phyloP scores from a whole-genome alignment of 2,329 filamentous ascomycete genomes.

The Penicillium aurantiogriseum region DNA sequence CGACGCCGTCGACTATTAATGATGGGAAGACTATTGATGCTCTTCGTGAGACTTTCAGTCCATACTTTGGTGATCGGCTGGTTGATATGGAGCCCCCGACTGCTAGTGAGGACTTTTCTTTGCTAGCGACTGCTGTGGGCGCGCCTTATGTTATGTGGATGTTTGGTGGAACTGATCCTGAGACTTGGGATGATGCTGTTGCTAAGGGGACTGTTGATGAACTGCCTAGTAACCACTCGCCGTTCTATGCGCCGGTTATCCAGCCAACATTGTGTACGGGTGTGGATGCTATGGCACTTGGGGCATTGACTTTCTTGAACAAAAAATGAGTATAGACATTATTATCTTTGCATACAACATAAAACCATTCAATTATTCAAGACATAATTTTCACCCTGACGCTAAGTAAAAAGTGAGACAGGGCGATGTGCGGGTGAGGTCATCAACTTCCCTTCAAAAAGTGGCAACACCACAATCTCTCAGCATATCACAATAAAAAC shows the following conservation, averaged over 20 bases:
- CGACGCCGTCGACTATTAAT: conserved; percentile 54
- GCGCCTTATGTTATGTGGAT: conserved; percentile 55
- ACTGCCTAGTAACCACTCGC: conserved; percentile 59
- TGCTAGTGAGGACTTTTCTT: conserved; percentile 58
- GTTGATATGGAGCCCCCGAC: conserved; percentile 43
- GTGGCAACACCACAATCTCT: background rate
- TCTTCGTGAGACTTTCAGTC: conserved; percentile 46
- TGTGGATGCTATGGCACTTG: conserved; percentile 51
- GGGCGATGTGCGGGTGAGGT: conserved; percentile 1
- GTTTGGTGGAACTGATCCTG: conserved; percentile 54
- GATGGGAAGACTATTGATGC: conserved; percentile 45
- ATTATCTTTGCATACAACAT: too few species aligned
- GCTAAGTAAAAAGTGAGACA: background rate
- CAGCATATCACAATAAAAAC: background rate
- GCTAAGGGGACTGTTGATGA: conserved; percentile 47
- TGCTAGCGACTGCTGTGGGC: conserved; percentile 52
- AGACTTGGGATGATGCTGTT: conserved; percentile 51
- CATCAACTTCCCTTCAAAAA: background rate
- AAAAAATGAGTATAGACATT: background rate
- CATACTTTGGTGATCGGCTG: conserved; percentile 46
- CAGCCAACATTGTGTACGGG: conserved; percentile 55
- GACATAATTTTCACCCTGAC: background rate
- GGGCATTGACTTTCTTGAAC: conserved; percentile 45
- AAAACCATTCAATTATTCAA: background rate
- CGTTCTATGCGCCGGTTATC: conserved; percentile 57